Conservation (phyloP, 495 filamentous ascomycete genomes). For the Annulohypoxylon bovei region DNA sequence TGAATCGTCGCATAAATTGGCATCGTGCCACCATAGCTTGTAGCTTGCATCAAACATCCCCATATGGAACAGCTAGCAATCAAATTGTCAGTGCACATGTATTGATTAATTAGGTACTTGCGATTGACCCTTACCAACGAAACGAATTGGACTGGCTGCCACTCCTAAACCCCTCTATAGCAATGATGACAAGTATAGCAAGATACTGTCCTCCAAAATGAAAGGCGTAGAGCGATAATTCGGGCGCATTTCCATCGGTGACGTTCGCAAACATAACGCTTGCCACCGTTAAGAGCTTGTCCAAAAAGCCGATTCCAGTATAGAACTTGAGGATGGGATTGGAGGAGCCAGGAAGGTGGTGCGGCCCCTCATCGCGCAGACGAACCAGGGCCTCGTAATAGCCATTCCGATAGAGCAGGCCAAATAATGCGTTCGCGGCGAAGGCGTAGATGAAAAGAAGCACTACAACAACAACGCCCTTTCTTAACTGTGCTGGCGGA, state of each 20-base stretch:
- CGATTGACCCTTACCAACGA: conserved; percentile 21
- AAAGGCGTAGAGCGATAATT: conserved; percentile 33
- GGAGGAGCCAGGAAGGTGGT: conserved; percentile 27
- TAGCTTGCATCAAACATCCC: conserved; percentile 28
- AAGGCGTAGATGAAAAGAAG: conserved; percentile 27
- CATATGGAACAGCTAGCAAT: conserved; percentile 29
- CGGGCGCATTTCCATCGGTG: conserved; percentile 25
- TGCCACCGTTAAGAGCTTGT: conserved; percentile 32
- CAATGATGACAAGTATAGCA: conserved; percentile 27
- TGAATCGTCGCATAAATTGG: conserved; percentile 33
- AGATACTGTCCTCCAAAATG: conserved; percentile 36
- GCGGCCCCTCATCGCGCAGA: conserved; percentile 26
- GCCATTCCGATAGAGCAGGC: conserved; percentile 30
- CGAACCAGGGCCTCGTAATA: conserved; percentile 29
- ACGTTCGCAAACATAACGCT: conserved; percentile 37
- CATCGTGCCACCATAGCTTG: conserved; percentile 35
- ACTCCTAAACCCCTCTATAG: conserved; percentile 26
- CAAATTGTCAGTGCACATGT: conserved; percentile 2
- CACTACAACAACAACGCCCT: conserved; percentile 11
- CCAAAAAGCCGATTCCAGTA: conserved; percentile 19
- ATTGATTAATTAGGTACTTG: background rate
- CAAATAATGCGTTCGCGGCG: conserved; percentile 23
- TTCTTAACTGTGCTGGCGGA: conserved; percentile 1
- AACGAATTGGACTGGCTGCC: conserved; percentile 23
- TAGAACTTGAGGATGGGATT: conserved; percentile 25